phyloP scores from a whole-genome alignment of 768 basidiomycete genomes.

The Lentinula sp. region DNA sequence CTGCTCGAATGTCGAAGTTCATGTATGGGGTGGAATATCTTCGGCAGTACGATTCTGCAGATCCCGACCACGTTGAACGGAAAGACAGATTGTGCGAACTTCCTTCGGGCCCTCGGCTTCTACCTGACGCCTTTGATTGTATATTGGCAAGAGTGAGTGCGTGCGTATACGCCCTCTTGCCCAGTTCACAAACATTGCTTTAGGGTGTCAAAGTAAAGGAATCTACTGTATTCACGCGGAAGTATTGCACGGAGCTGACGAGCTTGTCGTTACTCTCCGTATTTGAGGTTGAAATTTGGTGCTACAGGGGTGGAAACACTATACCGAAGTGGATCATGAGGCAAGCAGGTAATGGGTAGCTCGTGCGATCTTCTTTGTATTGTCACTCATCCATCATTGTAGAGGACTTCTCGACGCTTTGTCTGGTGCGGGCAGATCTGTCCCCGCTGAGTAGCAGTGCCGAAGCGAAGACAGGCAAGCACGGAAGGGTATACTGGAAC shows the following conservation, averaged over 20 bases:
- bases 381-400: not conserved
- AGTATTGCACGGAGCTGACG: slow-evolving; percentile 79
- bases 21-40: slow-evolving; percentile 83
- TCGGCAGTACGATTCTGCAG: slow-evolving; percentile 56
- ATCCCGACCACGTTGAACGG: slow-evolving; percentile 61
- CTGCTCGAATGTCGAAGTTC: slow-evolving; percentile 72
- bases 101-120: slow-evolving; percentile 69
- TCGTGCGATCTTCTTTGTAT: slow-evolving; percentile 11
- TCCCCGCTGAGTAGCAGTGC: slow-evolving; percentile 70
- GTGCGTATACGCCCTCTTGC: not conserved
- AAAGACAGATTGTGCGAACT: slow-evolving; percentile 65
- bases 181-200: not conserved
- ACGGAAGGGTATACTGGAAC: slow-evolving; percentile 73
- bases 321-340: slow-evolving; percentile 73
- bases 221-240: slow-evolving; percentile 74
- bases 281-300: slow-evolving; percentile 84
- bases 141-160: slow-evolving; percentile 60
- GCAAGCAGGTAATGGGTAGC: slow-evolving; percentile 32
- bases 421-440: slow-evolving; percentile 72
- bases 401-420: slow-evolving; percentile 74
- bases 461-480: slow-evolving; percentile 55
- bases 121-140: slow-evolving; percentile 80
- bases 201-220: slow-evolving; percentile 75
- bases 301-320: slow-evolving; percentile 67
- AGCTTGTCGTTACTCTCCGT: slow-evolving; percentile 69